Conservation (phyloP, 2,329 filamentous ascomycete species). For the Emericellopsis cladophorae region DNA sequence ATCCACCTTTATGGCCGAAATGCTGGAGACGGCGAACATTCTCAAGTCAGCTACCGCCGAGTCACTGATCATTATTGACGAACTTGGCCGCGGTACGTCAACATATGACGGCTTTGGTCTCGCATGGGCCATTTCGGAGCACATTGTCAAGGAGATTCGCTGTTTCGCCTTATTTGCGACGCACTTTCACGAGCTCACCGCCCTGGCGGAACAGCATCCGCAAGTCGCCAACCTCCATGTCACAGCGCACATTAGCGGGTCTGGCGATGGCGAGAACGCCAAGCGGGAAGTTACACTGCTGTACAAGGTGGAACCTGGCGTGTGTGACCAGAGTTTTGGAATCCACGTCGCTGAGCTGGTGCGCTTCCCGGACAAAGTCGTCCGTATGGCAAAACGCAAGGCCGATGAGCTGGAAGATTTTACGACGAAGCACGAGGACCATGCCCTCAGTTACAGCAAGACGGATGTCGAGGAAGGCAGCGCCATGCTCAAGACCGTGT, state of each 20-base stretch:
- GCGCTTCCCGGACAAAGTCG: conserved; percentile 90
- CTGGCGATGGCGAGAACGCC: conserved; percentile 30
- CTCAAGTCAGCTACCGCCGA: conserved; percentile 92
- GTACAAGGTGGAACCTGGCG: conserved; percentile 91
- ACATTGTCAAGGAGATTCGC: conserved; percentile 90
- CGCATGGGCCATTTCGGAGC: conserved; percentile 98
- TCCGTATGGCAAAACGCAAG: conserved; percentile 98
- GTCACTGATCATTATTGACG: conserved; percentile 96
- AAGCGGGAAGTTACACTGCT: conserved; percentile 85
- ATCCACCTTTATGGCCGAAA: conserved; percentile 98
- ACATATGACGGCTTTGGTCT: conserved; percentile 98
- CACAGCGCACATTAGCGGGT: conserved; percentile 73
- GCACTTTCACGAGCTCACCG: conserved; percentile 95
- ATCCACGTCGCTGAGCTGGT: conserved; percentile 98
- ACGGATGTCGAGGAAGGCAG: conserved; percentile 86
- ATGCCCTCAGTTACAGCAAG: conserved; percentile 53
- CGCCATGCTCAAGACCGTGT: conserved; percentile 67
- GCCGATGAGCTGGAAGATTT: conserved; percentile 98
- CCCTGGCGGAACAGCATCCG: conserved; percentile 72
- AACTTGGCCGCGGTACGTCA: conserved; percentile 89
- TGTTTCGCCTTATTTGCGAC: conserved; percentile 94
- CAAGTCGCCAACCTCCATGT: conserved; percentile 92
- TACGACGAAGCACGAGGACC: conserved; percentile 59
- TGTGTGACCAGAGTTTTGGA: conserved; percentile 95
- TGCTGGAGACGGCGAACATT: conserved; percentile 97